Evolutionary conservation across 148 eudicot genomes (phyloP).

Genomic region (Diospyros kaki): DNA sequence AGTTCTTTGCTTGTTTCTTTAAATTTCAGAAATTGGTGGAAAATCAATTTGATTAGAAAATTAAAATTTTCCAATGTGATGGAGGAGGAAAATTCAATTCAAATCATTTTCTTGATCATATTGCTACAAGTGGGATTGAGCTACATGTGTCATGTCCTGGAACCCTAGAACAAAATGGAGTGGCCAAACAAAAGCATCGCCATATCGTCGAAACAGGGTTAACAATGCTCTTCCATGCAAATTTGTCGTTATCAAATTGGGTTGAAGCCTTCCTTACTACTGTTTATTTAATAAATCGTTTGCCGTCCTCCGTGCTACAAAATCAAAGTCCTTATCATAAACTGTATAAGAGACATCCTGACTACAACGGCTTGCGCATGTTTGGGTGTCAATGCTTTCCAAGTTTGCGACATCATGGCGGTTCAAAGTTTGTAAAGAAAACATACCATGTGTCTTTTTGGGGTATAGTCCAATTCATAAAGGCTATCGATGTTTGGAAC

Average conservation of each 20-base stretch:
- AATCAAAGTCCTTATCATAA: not conserved
- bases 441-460: not conserved
- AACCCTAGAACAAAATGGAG: not conserved
- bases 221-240: constrained; percentile 1
- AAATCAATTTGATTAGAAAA: not conserved
- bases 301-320: not conserved
- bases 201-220: not conserved
- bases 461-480: constrained; percentile 5
- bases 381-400: constrained; percentile 3
- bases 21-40: not conserved
- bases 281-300: not conserved
- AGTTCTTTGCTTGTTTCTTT: not conserved
- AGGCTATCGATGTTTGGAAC: not conserved
- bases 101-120: not conserved
- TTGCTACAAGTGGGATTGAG: not conserved
- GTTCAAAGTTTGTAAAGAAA: not conserved
- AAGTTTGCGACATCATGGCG: not conserved
- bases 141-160: not conserved
- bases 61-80: not conserved
- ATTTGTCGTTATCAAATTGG: not conserved
- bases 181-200: not conserved
- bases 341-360: not conserved
- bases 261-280: not conserved
- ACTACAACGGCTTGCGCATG: not conserved
- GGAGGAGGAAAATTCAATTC: not conserved